These are phyloP conservation scores for Ascochyta fabae DNA, from an alignment of 2,329 filamentous ascomycete genomes.

Conservation along the genomic window DNA sequence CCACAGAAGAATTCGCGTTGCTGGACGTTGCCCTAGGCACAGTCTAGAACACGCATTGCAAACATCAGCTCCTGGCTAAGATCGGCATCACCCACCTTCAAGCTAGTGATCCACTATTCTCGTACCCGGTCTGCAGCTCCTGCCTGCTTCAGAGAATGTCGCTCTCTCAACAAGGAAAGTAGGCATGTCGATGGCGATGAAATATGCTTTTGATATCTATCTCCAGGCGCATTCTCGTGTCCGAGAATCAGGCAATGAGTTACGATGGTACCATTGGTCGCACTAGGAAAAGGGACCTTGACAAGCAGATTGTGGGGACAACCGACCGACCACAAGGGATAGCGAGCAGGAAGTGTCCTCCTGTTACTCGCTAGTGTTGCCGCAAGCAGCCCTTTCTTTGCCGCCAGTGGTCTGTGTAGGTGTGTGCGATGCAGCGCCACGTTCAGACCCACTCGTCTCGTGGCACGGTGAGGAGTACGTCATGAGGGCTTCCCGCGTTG, in stretches of 20 bases:
- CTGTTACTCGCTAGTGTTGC: constrained; percentile 17
- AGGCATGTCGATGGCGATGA: neutral
- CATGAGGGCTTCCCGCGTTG: constrained; percentile 44
- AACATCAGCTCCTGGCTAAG: constrained; percentile 22
- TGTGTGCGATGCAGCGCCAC: constrained; percentile 40
- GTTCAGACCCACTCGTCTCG: constrained; percentile 47
- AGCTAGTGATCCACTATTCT: constrained; percentile 8
- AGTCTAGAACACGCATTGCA: constrained; percentile 44
- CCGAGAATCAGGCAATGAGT: neutral
- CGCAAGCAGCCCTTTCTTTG: constrained; percentile 23
- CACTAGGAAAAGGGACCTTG: constrained; percentile 14
- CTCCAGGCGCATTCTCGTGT: neutral
- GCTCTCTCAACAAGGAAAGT: constrained; percentile 4
- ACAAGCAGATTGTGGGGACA: constrained; percentile 20
- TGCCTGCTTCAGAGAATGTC: neutral
- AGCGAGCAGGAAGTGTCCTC: constrained; percentile 20
- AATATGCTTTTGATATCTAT: neutral
- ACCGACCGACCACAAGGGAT: constrained; percentile 23
- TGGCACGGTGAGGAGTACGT: constrained; percentile 43
- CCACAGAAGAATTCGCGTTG: constrained; percentile 35
- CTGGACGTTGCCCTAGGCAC: constrained; percentile 31
- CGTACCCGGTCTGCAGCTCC: neutral
- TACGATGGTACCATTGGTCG: neutral
- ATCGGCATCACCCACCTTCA: constrained; percentile 22
- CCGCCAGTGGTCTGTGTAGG: constrained; percentile 23